Percentiles rank a stretch among this genome's conserved stretches.
Evolutionary conservation across 306 rosid species (phyloP).

Genomic region (Carpinus fangiana): DNA sequence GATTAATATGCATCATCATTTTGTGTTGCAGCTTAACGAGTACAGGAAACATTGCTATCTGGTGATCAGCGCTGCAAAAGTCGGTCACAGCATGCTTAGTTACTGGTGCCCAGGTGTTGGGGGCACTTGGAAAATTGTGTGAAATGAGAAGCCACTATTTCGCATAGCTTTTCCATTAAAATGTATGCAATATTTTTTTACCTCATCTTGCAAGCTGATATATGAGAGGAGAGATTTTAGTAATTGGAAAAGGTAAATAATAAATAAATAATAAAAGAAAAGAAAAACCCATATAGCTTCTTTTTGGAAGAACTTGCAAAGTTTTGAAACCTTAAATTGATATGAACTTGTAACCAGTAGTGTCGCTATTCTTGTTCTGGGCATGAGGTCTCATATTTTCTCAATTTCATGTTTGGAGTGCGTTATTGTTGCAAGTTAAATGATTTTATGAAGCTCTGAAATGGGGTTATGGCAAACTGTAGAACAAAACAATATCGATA

Average conservation of each 20-base stretch:
- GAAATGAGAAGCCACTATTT: conserved; percentile 19
- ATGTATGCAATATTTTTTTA: conserved; percentile 47
- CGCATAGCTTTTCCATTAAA: conserved; percentile 24
- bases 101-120: background rate
- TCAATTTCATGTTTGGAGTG: no score
- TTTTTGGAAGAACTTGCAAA: conserved; percentile 25
- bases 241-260: conserved; percentile 10
- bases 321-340: conserved; percentile 31
- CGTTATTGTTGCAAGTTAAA: no score
- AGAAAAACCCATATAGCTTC: conserved; percentile 18
- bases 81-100: conserved; percentile 40
- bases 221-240: conserved; percentile 32
- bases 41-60: conserved; percentile 58
- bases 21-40: conserved; percentile 42
- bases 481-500: no score
- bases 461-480: no score
- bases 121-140: background rate
- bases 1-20: background rate
- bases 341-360: background rate
- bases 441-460: no score
- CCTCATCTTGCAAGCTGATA: conserved; percentile 24
- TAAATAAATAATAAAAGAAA: no score
- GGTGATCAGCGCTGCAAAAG: conserved; percentile 62
- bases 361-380: background rate
- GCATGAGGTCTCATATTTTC: no score